A percentile compares a stretch with the other conserved stretches of the same genome.
These are phyloP conservation scores for Colletotrichum eleusines DNA, from an alignment of 2,329 filamentous ascomycete species.

Conservation along the genomic window DNA sequence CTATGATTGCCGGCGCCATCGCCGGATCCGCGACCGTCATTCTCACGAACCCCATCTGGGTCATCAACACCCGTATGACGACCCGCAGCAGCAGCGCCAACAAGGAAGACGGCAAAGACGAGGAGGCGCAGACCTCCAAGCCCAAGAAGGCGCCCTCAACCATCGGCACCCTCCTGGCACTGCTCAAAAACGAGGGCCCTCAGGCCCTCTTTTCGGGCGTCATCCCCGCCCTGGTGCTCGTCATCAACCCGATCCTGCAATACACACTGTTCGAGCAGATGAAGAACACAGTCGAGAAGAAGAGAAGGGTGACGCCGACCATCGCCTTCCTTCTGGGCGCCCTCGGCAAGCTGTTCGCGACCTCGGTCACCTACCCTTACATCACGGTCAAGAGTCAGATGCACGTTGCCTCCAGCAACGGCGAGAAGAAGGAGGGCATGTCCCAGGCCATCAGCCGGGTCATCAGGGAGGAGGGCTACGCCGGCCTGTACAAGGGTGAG, in stretches of 20 bases:
- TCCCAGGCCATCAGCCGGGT: constrained; percentile 82
- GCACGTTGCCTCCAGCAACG: constrained; percentile 88
- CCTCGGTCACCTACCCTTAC: constrained; percentile 95
- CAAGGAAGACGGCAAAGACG: constrained; percentile 49
- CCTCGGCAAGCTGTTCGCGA: constrained; percentile 93
- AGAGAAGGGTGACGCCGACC: constrained; percentile 80
- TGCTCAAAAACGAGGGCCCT: constrained; percentile 87
- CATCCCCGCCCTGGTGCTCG: constrained; percentile 89
- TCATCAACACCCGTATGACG: constrained; percentile 98
- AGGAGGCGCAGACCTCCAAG: constrained; percentile 57
- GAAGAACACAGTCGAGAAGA: constrained; percentile 87
- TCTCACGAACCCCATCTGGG: constrained; percentile 99
- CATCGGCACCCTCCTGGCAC: constrained; percentile 81
- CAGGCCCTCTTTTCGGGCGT: constrained; percentile 91
- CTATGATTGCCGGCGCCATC: constrained; percentile 94
- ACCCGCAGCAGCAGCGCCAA: constrained; percentile 74
- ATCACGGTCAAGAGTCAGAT: constrained; percentile 99
- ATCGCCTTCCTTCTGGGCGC: constrained; percentile 93
- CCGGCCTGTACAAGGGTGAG: constrained; percentile 86
- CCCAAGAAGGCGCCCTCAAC: constrained; percentile 74
- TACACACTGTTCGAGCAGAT: constrained; percentile 99
- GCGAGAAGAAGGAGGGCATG: constrained; percentile 84
- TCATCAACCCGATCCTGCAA: constrained; percentile 98
- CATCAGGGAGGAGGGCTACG: constrained; percentile 89
- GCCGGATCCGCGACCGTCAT: constrained; percentile 95